Evolutionary conservation across 208 protist genomes (phyloP), one percentile per base, ranked within the genome.

Genomic region (Leishmania mexicana): DNA sequence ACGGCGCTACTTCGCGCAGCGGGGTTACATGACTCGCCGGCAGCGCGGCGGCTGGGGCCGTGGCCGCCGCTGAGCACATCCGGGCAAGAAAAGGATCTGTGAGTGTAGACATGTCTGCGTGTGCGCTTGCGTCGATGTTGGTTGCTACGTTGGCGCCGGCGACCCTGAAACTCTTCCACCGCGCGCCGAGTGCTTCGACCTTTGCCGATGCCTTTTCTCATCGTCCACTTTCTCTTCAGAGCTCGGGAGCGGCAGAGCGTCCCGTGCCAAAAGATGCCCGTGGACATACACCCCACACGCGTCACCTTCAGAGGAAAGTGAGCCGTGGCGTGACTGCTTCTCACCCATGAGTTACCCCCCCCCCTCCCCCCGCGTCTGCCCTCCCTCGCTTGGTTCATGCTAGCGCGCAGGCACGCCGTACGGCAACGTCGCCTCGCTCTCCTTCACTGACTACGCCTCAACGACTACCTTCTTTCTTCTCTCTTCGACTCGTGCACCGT

Each of bases 1-100:
- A 8, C 83, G 86, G 49, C 75, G 67, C 49, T 92, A 81, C 81
- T 92, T 92, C 70, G 76, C 89, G 1, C 72, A 80, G 45, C 79
- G 79, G 2, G 82, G 85, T 40, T 83, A 90, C 76, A 72, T 75
- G 38, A 85, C 77, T 35, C 68, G 68, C 42, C 68, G 68, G 49
- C 85, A 74, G 17, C 49, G 79, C 28, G 80, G 64, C 19, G 62
- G 28, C 75, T 75, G 65, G 77, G 74, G 67, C 6, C 75, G 28
- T 77, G 73, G 71, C 60, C 74, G 75, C 65, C 71, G 83, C 53
- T 74, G 68, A 84, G 24, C 51, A 45, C 51, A 45, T 81, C 21
- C 31, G 53, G 35, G 19, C 54, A 15, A 2, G 51, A n/a, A 17
- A 45, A 54, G 5, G 47, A 21, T 60, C 15, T 3, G 51, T 28